These are phyloP conservation scores for Scolecobasidium constrictum DNA, from an alignment of 2,329 filamentous ascomycete genomes.

Conservation along the genomic window DNA sequence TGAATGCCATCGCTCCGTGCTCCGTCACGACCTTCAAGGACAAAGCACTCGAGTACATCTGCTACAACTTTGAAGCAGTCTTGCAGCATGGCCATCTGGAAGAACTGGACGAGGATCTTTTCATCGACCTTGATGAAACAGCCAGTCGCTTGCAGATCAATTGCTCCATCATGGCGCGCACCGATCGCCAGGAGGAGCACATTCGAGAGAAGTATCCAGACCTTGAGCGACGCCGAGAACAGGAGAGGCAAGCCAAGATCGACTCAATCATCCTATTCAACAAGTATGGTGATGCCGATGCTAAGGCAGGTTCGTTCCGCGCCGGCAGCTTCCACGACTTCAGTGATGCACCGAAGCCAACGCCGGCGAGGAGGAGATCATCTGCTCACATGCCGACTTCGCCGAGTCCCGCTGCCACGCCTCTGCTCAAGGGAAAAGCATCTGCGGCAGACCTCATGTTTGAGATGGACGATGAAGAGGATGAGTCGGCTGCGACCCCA, in stretches of 20 bases:
- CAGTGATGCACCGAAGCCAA: conserved; percentile 35
- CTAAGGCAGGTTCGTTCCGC: conserved; percentile 48
- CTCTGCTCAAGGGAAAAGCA: conserved; percentile 55
- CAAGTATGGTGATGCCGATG: conserved; percentile 55
- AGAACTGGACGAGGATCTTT: conserved; percentile 73
- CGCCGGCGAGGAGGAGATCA: conserved; percentile 24
- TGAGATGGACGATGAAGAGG: conserved; percentile 76
- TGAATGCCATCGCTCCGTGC: conserved; percentile 79
- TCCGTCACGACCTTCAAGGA: conserved; percentile 79
- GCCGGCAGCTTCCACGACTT: conserved; percentile 56
- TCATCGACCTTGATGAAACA: conserved; percentile 67
- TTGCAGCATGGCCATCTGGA: conserved; percentile 83
- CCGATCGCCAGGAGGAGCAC: conserved; percentile 56
- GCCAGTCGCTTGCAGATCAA: conserved; percentile 70
- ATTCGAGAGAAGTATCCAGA: conserved; percentile 56
- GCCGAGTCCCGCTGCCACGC: conserved; percentile 52
- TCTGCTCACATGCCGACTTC: conserved; percentile 34
- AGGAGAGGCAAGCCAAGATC: conserved; percentile 57
- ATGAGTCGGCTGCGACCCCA: conserved; percentile 11
- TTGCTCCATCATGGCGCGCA: conserved; percentile 60
- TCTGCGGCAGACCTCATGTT: conserved; percentile 77
- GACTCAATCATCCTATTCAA: conserved; percentile 64
- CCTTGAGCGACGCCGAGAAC: conserved; percentile 53
- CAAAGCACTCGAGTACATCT: conserved; percentile 80
- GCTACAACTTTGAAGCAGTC: conserved; percentile 81